Base-by-base conservation (phyloP, 805 yeast species). In the Metschnikowia anglica region DNA sequence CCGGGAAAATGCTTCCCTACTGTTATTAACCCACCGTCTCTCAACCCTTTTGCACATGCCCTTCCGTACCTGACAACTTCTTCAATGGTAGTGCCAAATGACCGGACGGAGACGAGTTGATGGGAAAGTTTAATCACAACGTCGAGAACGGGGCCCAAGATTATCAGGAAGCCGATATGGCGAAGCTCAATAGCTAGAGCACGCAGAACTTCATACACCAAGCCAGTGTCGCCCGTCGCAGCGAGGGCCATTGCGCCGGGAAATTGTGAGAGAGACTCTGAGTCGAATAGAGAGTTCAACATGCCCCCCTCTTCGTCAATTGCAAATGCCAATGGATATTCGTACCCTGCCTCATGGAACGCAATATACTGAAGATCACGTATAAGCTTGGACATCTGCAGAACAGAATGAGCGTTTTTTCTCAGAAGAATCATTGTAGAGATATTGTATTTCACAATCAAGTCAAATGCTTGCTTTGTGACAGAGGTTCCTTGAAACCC, bases 1-100 rank as follows among this genome's bases (percentile, higher is more conserved):
- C 86, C 86, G 0, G 86, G 86, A 52, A 80, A 80, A 59, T 81
- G 85, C 52, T 80, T 80, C 0, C 83, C 85, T 44, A 79, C 73
- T 2, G 78, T 69, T 27, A 74, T 56, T 10, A 80, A 54, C 1
- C 83, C 82, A 10, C 80, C 82, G 33, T 69, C 77, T 39, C 66
- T 66, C 34, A 77, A 65, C 1, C 85, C 86, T 44, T 62, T 63
- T 4, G 81, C 74, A 47, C 74, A 74, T 2, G 78, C 80, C 24
- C 61, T 54, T 2, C 81, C 82, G 50, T 68, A 79, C 51, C 69
- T 72, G n/a, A 72, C 65, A 10, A 80, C 85, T 28, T 74, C 81
- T 34, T 79, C 80, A 4, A 77, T 66, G n/a, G 79, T 74, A 15
- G 79, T 76, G 6, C 85, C 84, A 63, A 78, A 78, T 23, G 82